A percentile compares a stretch with the other conserved stretches of the same genome.
Evolutionary conservation across 371 early-diverging fungal genomes (phyloP).

Genomic region (Racocetra persica): DNA sequence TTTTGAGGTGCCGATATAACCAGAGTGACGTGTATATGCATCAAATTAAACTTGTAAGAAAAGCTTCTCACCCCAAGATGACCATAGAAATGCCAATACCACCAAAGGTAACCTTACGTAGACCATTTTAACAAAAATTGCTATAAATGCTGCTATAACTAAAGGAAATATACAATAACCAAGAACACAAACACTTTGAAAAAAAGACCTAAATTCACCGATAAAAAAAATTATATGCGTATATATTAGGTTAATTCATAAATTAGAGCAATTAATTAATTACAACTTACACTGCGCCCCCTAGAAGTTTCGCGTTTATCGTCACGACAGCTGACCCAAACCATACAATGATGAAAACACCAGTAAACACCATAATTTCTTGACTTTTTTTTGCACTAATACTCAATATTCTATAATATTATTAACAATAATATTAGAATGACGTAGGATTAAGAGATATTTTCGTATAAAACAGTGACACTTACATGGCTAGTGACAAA

Average conservation of each 20-base stretch:
- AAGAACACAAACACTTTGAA: conserved; percentile 93
- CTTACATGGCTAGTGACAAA: conserved; percentile 83
- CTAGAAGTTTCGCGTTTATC: conserved; percentile 90
- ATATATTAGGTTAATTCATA: background rate
- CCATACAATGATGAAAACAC: conserved; percentile 92
- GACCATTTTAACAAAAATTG: conserved; percentile 69
- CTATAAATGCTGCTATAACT: conserved; percentile 75
- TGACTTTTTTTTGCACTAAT: conserved; percentile 72
- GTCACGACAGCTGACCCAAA: conserved; percentile 92
- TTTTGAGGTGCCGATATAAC: too few relatives aligned
- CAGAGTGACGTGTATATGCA: too few relatives aligned
- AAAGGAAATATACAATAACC: conserved; percentile 97
- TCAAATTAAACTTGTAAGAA: background rate
- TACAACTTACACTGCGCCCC: conserved; percentile 80
- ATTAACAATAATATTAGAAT: background rate
- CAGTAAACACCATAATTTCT: conserved; percentile 85
- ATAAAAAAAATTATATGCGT: too few relatives aligned
- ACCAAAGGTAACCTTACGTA: conserved; percentile 76
- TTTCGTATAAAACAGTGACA: conserved; percentile 5
- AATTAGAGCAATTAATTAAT: background rate
- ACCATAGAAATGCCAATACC: conserved; percentile 81
- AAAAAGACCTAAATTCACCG: conserved; percentile 74
- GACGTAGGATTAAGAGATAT: background rate
- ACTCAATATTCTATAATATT: conserved; percentile 62
- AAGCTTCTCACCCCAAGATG: conserved; percentile 70